Conservation (phyloP, 2,329 filamentous ascomycete genomes). For the Nemania sp. region DNA sequence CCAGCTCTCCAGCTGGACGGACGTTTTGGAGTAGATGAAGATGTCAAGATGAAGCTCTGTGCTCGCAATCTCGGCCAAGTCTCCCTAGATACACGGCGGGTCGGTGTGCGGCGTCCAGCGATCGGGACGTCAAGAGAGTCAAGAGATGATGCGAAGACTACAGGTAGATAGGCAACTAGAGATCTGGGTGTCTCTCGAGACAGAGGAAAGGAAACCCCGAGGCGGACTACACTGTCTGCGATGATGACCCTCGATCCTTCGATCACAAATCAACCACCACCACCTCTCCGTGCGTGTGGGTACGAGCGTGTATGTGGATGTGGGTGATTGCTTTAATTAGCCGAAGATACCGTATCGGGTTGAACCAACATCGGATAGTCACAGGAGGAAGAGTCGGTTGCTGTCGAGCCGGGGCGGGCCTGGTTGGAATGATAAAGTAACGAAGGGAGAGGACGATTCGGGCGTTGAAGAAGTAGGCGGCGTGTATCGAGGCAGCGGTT, state of each 20-base stretch:
- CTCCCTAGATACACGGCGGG: constrained; percentile 26
- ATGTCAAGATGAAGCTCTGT: constrained; percentile 67
- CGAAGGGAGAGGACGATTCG: background rate
- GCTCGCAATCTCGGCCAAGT: constrained; percentile 53
- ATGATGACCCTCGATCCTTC: constrained; percentile 24
- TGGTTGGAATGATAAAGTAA: constrained; percentile 1
- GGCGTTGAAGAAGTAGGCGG: too few relatives aligned
- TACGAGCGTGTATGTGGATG: background rate
- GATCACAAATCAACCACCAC: constrained; percentile 22
- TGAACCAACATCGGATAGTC: constrained; percentile 8
- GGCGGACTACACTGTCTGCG: constrained; percentile 14
- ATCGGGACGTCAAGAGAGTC: constrained; percentile 6
- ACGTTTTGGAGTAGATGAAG: constrained; percentile 38
- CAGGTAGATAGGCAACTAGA: constrained; percentile 25
- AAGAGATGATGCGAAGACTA: constrained; percentile 33
- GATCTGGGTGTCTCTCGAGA: constrained; percentile 25
- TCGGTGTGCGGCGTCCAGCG: constrained; percentile 22
- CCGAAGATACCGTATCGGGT: constrained; percentile 18
- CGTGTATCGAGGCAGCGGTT: background rate
- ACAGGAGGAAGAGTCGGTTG: constrained; percentile 13
- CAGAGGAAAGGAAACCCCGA: constrained; percentile 23
- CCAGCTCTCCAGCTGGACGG: constrained; percentile 15
- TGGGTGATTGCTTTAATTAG: constrained; percentile 28
- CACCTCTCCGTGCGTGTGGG: background rate
- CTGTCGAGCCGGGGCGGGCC: background rate